Conservation (phyloP, 2,329 filamentous ascomycete genomes). For the Fusarium sp. region DNA sequence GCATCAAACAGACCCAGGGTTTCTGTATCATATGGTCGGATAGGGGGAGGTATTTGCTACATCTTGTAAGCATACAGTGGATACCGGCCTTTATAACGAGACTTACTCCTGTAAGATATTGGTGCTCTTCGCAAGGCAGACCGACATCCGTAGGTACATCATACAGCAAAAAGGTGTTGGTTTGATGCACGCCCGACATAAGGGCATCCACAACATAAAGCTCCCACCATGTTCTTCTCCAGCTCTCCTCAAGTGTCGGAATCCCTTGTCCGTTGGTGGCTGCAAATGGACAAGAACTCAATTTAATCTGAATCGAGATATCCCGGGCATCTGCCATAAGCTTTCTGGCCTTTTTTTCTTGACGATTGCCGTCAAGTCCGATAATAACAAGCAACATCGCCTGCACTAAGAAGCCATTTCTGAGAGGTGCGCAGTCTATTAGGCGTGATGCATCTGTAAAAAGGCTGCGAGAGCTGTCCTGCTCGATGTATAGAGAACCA, state of each 20-base stretch:
- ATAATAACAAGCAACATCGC: background rate
- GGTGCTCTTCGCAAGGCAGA: background rate
- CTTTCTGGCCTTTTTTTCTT: background rate
- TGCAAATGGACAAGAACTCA: background rate
- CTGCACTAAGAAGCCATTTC: background rate
- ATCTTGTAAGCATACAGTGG: background rate
- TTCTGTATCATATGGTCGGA: background rate
- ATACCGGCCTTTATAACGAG: background rate
- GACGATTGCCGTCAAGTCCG: background rate
- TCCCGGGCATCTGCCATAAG: background rate
- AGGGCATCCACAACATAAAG: slow-evolving; percentile 6
- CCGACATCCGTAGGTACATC: background rate
- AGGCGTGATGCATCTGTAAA: background rate
- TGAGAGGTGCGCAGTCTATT: background rate
- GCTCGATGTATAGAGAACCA: background rate
- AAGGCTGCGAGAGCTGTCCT: background rate
- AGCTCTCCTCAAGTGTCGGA: background rate
- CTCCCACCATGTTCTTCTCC: slow-evolving; percentile 12
- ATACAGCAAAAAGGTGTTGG: background rate
- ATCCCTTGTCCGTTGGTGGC: background rate
- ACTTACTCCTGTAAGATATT: slow-evolving; percentile 1
- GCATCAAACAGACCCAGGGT: background rate
- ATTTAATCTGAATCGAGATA: background rate
- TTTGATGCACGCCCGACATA: slow-evolving; percentile 5
- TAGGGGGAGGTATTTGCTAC: background rate